A percentile compares a stretch with the other conserved stretches of the same genome.
Evolutionary conservation across 768 basidiomycete species (phyloP).

Genomic region (Candolleomyces efflorescens): DNA sequence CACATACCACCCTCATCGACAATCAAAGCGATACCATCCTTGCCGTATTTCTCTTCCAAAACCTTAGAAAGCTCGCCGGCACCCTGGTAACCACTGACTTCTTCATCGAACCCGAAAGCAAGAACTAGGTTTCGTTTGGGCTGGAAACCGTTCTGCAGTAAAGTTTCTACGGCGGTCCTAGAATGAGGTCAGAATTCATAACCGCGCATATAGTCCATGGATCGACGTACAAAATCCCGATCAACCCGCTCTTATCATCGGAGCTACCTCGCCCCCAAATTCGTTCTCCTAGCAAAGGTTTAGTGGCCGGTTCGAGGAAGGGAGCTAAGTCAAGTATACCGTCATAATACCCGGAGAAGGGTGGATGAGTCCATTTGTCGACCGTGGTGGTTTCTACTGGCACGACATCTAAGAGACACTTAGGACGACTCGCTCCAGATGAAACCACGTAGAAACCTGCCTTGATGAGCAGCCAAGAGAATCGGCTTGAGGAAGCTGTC

Average conservation of each 20-base stretch:
- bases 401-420: constrained; percentile 53
- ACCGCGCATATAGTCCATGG: neutral
- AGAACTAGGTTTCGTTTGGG: constrained; percentile 62
- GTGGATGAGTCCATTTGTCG: constrained; percentile 55
- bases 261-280: constrained; percentile 75
- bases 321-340: constrained; percentile 26
- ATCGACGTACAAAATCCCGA: constrained; percentile 52
- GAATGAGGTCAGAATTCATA: neutral
- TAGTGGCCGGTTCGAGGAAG: neutral
- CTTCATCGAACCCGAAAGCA: constrained; percentile 76
- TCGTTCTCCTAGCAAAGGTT: constrained; percentile 29
- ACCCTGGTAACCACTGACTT: constrained; percentile 55
- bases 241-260: constrained; percentile 75
- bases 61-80: constrained; percentile 43
- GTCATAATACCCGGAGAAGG: constrained; percentile 61
- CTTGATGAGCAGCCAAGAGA: constrained; percentile 66
- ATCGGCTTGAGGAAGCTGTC: constrained; percentile 63
- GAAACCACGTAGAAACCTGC: constrained; percentile 23
- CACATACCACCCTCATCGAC: constrained; percentile 82
- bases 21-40: constrained; percentile 68
- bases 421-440: neutral
- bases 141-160: constrained; percentile 57
- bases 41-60: constrained; percentile 61
- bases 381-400: constrained; percentile 56
- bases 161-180: constrained; percentile 56